Evolutionary conservation across 164 flowering plant species (phyloP), one percentile per base, ranked within the genome.

Genomic region (Umbellularia californica): DNA sequence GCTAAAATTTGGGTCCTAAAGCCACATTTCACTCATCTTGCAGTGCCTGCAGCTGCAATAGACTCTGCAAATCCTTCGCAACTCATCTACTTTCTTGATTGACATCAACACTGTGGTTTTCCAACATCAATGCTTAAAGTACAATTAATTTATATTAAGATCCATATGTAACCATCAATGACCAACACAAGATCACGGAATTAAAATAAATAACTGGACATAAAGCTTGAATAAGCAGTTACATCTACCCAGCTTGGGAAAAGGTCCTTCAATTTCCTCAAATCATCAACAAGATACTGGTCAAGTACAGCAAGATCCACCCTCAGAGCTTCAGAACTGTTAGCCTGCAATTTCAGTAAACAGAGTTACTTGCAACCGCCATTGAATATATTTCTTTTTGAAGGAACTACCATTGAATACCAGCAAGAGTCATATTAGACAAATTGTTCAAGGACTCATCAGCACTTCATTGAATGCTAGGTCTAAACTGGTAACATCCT

Each of bases 241-340:
- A 95, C 88, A 84, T 95, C 99, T 35, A 88, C 87, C 98, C 98
- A 95, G 50, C 81, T 79, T 0, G 98, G 99, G 58, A 95, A 92
- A 63, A 85, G 86, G 78, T 85, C 78, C 79, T 90, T 92, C 84
- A 93, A 69, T 74, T 83, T 88, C 81, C 78, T 82, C 0, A 88
- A 79, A 58, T 58, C 73, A 28, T 87, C 90, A 3, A 77, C 83
- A 75, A 93, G 47, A 78, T 84, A 76, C 77, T 91, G 97, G 71
- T 93, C 98, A 27, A 93, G 58, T 10, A 90, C 99, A 27, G 90
- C 91, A 30, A 92, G 79, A n/a, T 93, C 93, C 68, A 93, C 88
- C 67, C 90, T 80, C 71, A 95, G 76, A 30, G 87, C 79, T 72
- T 85, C 97, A 13, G 88, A 86, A 77, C 86, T 85, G 74, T 79